phyloP scores from a whole-genome alignment of 2,329 filamentous ascomycete species.

The Ophiostoma fasciatum region DNA sequence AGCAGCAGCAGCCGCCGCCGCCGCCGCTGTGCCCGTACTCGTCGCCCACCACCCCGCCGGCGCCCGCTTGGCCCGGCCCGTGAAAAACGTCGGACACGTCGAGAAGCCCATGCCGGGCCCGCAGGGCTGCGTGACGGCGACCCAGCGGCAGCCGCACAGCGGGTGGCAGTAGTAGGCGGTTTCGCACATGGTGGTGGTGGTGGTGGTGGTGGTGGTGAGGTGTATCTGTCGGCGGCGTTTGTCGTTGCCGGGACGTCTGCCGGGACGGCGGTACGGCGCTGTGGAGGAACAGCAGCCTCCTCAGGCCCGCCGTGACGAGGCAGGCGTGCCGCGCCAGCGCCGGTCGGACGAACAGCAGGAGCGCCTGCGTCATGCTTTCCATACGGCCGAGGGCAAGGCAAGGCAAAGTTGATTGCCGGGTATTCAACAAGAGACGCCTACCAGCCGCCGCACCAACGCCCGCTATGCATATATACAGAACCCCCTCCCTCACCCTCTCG shows the following conservation, averaged over 20 bases:
- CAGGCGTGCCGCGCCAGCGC: not conserved
- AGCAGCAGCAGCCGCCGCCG: too few relatives aligned
- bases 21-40: too few relatives aligned
- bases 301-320: not conserved
- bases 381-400: not conserved
- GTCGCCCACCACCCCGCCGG: conserved; percentile 15
- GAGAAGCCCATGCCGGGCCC: conserved; percentile 33
- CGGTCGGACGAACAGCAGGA: too few relatives aligned
- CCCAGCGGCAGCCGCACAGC: conserved; percentile 37
- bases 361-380: too few relatives aligned
- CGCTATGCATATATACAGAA: too few relatives aligned
- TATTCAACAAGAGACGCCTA: not conserved
- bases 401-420: not conserved
- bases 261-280: too few relatives aligned
- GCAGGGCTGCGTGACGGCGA: conserved; percentile 31
- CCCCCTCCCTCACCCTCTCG: not conserved
- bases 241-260: too few relatives aligned
- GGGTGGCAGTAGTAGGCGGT: conserved; percentile 33
- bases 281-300: too few relatives aligned
- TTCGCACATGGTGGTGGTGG: conserved; percentile 28
- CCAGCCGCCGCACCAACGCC: too few relatives aligned
- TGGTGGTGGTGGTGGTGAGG: not conserved
- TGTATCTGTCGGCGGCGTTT: too few relatives aligned
- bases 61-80: conserved; percentile 21
- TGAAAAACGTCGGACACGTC: conserved; percentile 29